Evolutionary conservation across 345 rosid genomes (phyloP).

Genomic region (Combretum micranthum): DNA sequence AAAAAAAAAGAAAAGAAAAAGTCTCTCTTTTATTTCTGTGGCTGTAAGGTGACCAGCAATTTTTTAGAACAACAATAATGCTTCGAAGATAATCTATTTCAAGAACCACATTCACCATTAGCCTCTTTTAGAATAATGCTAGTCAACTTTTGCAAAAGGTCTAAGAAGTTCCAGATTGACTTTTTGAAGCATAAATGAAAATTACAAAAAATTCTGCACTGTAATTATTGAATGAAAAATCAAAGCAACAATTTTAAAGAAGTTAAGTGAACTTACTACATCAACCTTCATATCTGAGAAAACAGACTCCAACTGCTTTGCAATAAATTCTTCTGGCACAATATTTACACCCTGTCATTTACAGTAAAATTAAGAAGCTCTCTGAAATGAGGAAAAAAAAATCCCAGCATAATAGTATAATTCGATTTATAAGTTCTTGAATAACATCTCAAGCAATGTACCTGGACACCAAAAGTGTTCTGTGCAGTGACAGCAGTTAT

Average conservation of each 20-base stretch:
- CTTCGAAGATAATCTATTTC: too few species aligned
- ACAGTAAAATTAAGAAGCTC: background rate
- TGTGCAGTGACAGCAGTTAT: conserved; percentile 89
- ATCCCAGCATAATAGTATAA: too few species aligned
- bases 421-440: background rate
- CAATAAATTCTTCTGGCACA: conserved; percentile 55
- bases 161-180: too few species aligned
- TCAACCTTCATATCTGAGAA: conserved; percentile 90
- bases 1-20: too few species aligned
- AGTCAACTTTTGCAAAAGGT: too few species aligned
- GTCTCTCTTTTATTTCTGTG: too few species aligned
- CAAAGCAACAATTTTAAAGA: background rate
- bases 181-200: too few species aligned
- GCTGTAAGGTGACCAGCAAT: too few species aligned
- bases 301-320: conserved; percentile 73
- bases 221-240: background rate
- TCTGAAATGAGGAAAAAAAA: background rate
- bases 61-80: too few species aligned
- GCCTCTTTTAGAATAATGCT: too few species aligned
- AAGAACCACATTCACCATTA: too few species aligned
- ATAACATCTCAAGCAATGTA: background rate
- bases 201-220: too few species aligned
- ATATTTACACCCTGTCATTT: conserved; percentile 33
- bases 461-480: conserved; percentile 91
- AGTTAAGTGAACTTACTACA: conserved; percentile 45